Evolutionary conservation across 352 stramenopile species (phyloP).

Genomic region (Peronosclerospora sorghi): DNA sequence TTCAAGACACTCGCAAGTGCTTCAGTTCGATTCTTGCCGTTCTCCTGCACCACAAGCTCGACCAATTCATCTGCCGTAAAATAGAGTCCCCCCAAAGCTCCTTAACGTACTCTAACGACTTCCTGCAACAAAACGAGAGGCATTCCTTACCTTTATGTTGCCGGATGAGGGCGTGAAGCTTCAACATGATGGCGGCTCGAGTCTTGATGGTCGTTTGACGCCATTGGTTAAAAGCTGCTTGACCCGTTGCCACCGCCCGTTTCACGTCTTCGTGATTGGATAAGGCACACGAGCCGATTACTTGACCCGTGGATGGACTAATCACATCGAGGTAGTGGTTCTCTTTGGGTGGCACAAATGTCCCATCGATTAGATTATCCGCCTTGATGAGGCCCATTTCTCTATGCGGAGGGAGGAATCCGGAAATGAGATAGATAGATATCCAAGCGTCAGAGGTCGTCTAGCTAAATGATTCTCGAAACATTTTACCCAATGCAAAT

Average conservation of each 20-base stretch:
- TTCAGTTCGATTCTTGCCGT: slow-evolving; percentile 96
- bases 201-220: slow-evolving; percentile 89
- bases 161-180: slow-evolving; percentile 90
- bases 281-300: slow-evolving; percentile 75
- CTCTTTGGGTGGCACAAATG: slow-evolving; percentile 33
- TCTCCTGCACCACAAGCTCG: slow-evolving; percentile 91
- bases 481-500: no score
- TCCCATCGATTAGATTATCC: slow-evolving; percentile 62
- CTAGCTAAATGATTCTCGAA: no score
- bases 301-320: slow-evolving; percentile 44
- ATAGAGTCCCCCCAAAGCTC: background rate
- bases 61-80: slow-evolving; percentile 71
- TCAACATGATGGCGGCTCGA: slow-evolving; percentile 91
- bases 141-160: slow-evolving; percentile 49
- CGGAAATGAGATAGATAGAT: no score
- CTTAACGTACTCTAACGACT: background rate
- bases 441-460: no score
- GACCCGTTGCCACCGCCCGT: slow-evolving; percentile 60
- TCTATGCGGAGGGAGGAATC: no score
- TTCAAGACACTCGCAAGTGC: slow-evolving; percentile 94
- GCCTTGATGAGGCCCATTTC: slow-evolving; percentile 6
- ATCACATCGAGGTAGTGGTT: slow-evolving; percentile 49
- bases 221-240: slow-evolving; percentile 86
- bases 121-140: background rate
- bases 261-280: slow-evolving; percentile 81